These are phyloP conservation scores for Rubus parviflorus DNA, from an alignment of 306 rosid genomes.

Conservation along the genomic window DNA sequence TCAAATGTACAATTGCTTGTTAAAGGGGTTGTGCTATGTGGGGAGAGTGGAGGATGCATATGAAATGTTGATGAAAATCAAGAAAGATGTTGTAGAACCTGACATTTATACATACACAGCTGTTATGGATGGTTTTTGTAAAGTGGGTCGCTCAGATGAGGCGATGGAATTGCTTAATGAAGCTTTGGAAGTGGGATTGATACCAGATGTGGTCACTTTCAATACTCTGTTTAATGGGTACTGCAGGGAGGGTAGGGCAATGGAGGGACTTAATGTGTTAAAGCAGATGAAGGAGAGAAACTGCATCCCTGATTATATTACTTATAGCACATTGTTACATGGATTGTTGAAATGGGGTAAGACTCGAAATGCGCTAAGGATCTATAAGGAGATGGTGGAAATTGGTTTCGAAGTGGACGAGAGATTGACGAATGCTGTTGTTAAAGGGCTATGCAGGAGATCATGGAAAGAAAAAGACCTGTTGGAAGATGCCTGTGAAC, in stretches of 20 bases:
- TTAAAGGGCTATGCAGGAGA: constrained; percentile 53
- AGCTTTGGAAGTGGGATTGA: constrained; percentile 53
- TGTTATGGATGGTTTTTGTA: constrained; percentile 81
- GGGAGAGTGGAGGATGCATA: constrained; percentile 79
- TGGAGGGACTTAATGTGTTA: constrained; percentile 54
- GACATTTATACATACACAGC: constrained; percentile 66
- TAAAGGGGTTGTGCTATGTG: constrained; percentile 77
- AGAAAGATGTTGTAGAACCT: constrained; percentile 38
- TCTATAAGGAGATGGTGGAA: constrained; percentile 58
- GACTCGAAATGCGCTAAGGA: constrained; percentile 29
- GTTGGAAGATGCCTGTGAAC: constrained; percentile 41
- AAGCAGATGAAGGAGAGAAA: constrained; percentile 53
- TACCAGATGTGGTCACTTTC: constrained; percentile 58
- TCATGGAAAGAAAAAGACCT: constrained; percentile 40
- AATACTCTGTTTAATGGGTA: constrained; percentile 72
- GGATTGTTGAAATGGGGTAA: constrained; percentile 75
- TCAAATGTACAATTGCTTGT: constrained; percentile 65
- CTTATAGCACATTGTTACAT: constrained; percentile 61
- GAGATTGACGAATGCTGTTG: constrained; percentile 55
- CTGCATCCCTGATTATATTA: constrained; percentile 61
- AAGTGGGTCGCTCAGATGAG: constrained; percentile 78
- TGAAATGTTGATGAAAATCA: constrained; percentile 57
- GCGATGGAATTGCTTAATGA: constrained; percentile 67
- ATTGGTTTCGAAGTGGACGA: constrained; percentile 51
- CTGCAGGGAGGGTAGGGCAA: constrained; percentile 69